A percentile compares a stretch with the other conserved stretches of the same genome.
These are phyloP conservation scores for Colletotrichum neosansevieriae DNA, from an alignment of 2,329 filamentous ascomycete species.

Conservation along the genomic window DNA sequence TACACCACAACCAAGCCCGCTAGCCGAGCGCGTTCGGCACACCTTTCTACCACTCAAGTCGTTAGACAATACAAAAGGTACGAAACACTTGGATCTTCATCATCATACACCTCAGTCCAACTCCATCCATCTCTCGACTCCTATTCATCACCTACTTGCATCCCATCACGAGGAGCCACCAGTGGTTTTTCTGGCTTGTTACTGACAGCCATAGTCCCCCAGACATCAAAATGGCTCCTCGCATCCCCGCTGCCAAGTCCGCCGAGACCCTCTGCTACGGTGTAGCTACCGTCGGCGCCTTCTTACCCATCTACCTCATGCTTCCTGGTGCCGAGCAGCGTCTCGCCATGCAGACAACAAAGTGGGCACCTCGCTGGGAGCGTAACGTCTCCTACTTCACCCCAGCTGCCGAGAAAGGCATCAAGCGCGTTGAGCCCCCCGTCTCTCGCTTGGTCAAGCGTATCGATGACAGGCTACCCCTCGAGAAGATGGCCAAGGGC, in stretches of 20 bases:
- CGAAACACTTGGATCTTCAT: neutral
- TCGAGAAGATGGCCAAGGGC: constrained; percentile 63
- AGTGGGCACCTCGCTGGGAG: constrained; percentile 72
- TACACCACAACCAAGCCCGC: too few relatives aligned
- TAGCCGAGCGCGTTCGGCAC: too few relatives aligned
- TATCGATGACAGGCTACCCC: constrained; percentile 61
- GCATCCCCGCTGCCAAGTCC: constrained; percentile 61
- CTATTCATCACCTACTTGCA: neutral
- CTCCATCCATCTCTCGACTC: too few relatives aligned
- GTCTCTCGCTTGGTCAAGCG: constrained; percentile 58
- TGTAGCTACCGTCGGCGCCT: constrained; percentile 64
- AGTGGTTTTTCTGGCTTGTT: neutral
- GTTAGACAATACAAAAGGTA: too few relatives aligned
- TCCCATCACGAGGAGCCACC: neutral
- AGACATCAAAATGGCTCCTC: constrained; percentile 52
- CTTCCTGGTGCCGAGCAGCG: constrained; percentile 68
- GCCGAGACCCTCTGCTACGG: constrained; percentile 66
- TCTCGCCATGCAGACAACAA: constrained; percentile 64
- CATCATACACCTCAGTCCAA: neutral
- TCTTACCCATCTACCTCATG: constrained; percentile 69
- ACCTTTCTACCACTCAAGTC: too few relatives aligned
- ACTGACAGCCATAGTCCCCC: neutral
- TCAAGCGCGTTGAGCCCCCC: constrained; percentile 65
- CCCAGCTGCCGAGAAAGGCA: constrained; percentile 59
- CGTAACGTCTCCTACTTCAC: constrained; percentile 67